These are phyloP conservation scores for Xylariaceae sp. DNA, from an alignment of 2,329 filamentous ascomycete genomes.

Conservation along the genomic window DNA sequence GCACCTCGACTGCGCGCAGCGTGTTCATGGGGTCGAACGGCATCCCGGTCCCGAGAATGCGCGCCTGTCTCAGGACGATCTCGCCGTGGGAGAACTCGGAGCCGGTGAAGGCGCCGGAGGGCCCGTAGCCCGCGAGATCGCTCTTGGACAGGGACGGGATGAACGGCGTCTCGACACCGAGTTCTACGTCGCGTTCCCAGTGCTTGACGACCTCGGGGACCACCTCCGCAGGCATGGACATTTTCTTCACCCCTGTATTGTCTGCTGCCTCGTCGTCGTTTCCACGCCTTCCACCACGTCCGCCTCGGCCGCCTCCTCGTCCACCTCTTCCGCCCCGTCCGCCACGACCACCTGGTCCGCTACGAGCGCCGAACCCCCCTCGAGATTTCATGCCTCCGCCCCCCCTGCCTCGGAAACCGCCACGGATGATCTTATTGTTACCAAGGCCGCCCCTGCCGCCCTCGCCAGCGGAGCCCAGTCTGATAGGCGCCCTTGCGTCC, in stretches of 20 bases:
- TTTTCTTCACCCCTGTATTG: not conserved
- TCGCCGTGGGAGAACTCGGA: constrained; percentile 30
- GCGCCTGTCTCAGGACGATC: constrained; percentile 34
- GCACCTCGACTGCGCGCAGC: constrained; percentile 20
- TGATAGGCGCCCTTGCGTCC: no score
- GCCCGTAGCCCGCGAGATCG: constrained; percentile 34
- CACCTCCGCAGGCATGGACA: no score
- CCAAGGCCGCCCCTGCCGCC: no score
- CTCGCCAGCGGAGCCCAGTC: no score
- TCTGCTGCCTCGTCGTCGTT: not conserved
- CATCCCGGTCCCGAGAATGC: constrained; percentile 35
- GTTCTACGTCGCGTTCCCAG: no score
- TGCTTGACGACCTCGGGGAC: no score
- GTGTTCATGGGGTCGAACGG: constrained; percentile 27
- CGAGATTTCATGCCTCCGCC: constrained; percentile 2
- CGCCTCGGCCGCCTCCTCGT: constrained; percentile 2
- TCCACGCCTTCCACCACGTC: constrained; percentile 1
- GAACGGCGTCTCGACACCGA: no score
- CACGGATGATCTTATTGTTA: constrained; percentile 16
- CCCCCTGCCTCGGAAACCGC: constrained; percentile 19
- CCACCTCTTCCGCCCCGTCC: constrained; percentile 16
- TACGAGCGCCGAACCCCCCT: not conserved
- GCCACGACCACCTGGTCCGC: constrained; percentile 17
- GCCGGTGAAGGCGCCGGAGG: constrained; percentile 31
- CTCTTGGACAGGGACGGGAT: constrained; percentile 31